Evolutionary conservation across 2,329 filamentous ascomycete genomes (phyloP), one percentile per base, ranked within the genome.

Genomic region (Graphium sp.): DNA sequence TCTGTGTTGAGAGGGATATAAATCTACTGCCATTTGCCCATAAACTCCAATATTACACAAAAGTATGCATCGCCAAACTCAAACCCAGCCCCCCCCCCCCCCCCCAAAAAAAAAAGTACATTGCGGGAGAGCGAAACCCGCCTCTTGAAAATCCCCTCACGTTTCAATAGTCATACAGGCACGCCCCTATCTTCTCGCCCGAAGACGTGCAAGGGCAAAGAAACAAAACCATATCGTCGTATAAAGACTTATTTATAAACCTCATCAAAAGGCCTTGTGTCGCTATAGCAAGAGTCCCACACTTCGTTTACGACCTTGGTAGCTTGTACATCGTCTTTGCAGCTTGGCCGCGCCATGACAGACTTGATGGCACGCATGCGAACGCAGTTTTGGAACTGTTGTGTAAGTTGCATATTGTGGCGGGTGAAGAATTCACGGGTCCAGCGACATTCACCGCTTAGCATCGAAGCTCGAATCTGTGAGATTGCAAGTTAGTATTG

Each of bases 251-350:
- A 87, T 49, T 82, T 74, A 51, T 93, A 98, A 30, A 98, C 84
- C 49, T 95, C 87, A 50, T 95, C 84, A 53, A 98, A 98, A 3
- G 89, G 89, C 44, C 89, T 64, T 4, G 87, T 95, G 53, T 98
- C 89, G 29, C 70, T 60, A 49, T 92, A 98, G 52, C 89, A 98
- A 42, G 84, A 94, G 40, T 93, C 85, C 83, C 87, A 98, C n/a
- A 98, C 89, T 52, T 92, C 77, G 52, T 95, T 89, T 33, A 98
- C 83, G 16, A 91, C 74, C 55, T 79, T 82, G 29, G 72, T 68
- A 4, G 89, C 89, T 40, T 95, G 81, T 10, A 74, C 73, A 42
- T 92, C 75, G 50, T 92, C 80, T 49, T 80, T 81, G 47, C 85
- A 89, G 26, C 66, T 63, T 11, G 84, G 83, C 35, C 89, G 64